Evolutionary conservation across 1,284 basidiomycete species (phyloP), one percentile per base, ranked within the genome.

Genomic region (Anthracocystis panici-leucophaei): DNA sequence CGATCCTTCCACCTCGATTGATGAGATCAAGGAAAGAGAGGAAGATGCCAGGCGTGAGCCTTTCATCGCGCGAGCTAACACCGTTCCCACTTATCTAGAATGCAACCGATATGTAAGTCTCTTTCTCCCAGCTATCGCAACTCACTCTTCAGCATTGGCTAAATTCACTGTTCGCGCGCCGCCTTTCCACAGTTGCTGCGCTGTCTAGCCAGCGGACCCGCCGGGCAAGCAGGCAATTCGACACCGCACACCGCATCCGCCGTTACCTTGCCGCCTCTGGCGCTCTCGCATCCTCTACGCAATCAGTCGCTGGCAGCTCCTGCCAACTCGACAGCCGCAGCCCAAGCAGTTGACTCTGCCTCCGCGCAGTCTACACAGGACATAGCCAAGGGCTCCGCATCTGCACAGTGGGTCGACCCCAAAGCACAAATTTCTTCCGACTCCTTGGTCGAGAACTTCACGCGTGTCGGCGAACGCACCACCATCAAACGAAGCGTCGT

Each of bases 401-500:
- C 48, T 25, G 38, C 42, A 3, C 63, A 51, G 42, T 63, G 63
- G 33, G 75, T 93, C 59, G 91, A 94, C 82, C 87, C 90, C 11
- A 91, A 91, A 76, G 91, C 92, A 1, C 92, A 93, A 78, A 92
- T 97, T 76, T 95, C 94, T 1, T 87, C 89, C 3, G 95, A 98
- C 85, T 92, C 91, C 12, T 89, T 94, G 64, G 88, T 98, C 14
- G 93, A 92, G 8, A 90, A 91, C 51, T 93, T 91, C 4, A 92
- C 92, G 11, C 90, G 90, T 55, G 88, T 99, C 7, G 92, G 91
- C 7, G 95, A 97, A 82, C 90, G 91, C 48, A 90, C 92, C 20
- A 91, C 88, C 35, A 91, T 99, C 85, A 98, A 97, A 86, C 91
- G 92, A 75, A 92, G 91, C 9, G 89, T 95, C 23, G 90, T 98